A percentile compares a stretch with the other conserved stretches of the same genome.
These are phyloP conservation scores for Oenanthe sinensis DNA, from an alignment of 129 eudicot species.

Conservation along the genomic window DNA sequence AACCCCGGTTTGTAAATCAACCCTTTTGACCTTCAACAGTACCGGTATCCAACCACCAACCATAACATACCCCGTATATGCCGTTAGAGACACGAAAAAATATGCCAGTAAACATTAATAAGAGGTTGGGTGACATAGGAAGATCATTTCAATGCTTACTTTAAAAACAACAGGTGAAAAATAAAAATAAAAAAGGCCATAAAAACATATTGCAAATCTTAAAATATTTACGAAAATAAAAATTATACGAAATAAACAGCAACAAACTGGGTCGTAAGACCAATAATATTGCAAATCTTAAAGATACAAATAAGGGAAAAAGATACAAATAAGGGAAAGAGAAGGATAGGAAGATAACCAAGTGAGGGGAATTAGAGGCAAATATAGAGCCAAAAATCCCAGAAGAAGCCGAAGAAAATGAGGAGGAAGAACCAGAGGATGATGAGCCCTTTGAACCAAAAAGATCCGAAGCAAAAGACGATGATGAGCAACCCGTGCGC, in stretches of 20 bases:
- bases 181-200: neutral
- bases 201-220: neutral
- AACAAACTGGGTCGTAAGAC: too few relatives aligned
- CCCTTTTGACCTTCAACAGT: neutral
- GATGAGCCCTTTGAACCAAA: slow-evolving; percentile 5
- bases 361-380: neutral
- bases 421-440: neutral
- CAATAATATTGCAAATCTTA: neutral
- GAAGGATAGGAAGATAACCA: neutral
- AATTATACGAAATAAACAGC: neutral
- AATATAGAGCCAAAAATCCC: slow-evolving; percentile 4
- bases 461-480: neutral
- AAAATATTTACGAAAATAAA: neutral
- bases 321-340: neutral
- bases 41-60: neutral
- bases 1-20: neutral
- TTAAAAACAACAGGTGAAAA: too few relatives aligned
- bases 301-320: neutral
- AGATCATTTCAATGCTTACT: too few relatives aligned
- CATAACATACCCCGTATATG: too few relatives aligned
- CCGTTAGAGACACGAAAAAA: too few relatives aligned
- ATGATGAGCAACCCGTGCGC: neutral
- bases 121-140: too few relatives aligned
- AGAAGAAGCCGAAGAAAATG: neutral
- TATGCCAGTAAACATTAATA: too few relatives aligned